Conservation (phyloP, 2,329 filamentous ascomycete species). For the Simplicillium aogashimaense region DNA sequence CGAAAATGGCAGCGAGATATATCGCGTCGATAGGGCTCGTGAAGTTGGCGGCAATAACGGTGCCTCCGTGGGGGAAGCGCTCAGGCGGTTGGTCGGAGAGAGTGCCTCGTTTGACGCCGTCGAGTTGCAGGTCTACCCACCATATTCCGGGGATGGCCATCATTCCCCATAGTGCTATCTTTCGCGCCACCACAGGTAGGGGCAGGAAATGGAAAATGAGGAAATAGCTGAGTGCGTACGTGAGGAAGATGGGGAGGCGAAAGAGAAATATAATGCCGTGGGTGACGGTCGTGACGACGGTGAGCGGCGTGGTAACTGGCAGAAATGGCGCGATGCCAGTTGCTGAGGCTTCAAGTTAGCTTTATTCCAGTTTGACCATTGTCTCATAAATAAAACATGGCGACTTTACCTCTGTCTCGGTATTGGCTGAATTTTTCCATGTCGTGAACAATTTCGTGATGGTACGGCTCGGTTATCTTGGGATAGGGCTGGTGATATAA, state of each 20-base stretch:
- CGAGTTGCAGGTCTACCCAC: constrained; percentile 98
- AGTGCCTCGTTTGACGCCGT: constrained; percentile 88
- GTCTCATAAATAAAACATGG: not conserved
- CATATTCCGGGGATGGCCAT: constrained; percentile 86
- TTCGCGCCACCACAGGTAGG: constrained; percentile 52
- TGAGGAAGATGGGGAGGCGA: constrained; percentile 68
- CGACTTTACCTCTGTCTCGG: not conserved
- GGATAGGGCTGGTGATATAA: not conserved
- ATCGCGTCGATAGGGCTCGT: constrained; percentile 89
- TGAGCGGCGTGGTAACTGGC: constrained; percentile 59
- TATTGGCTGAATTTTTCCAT: not conserved
- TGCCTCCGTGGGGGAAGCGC: constrained; percentile 68
- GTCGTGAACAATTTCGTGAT: not conserved
- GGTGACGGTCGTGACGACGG: constrained; percentile 52
- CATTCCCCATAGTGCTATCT: constrained; percentile 78
- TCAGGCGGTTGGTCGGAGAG: constrained; percentile 63
- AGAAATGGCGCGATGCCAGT: constrained; percentile 96
- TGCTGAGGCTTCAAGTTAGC: constrained; percentile 39
- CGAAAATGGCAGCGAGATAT: constrained; percentile 88
- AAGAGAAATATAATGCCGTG: constrained; percentile 68
- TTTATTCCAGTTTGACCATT: not conserved
- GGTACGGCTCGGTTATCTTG: not conserved
- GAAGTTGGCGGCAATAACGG: constrained; percentile 81
- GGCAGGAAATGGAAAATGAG: constrained; percentile 75
- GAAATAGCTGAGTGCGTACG: constrained; percentile 63